A percentile compares a stretch with the other conserved stretches of the same genome.
Evolutionary conservation across 495 filamentous ascomycete species (phyloP).

Genomic region (Polyplosphaeria fusca): DNA sequence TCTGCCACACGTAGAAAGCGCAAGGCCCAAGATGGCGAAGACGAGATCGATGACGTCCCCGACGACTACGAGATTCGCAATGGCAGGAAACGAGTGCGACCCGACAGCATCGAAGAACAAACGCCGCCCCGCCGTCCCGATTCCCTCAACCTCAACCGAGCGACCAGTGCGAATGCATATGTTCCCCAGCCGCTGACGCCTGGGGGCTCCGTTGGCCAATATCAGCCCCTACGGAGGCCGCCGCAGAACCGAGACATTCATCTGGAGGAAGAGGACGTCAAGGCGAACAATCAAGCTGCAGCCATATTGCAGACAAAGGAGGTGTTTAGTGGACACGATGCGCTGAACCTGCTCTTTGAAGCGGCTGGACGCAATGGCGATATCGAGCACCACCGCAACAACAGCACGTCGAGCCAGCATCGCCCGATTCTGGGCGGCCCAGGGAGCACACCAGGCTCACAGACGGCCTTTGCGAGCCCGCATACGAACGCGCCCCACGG

Average conservation of each 20-base stretch:
- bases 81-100: constrained; percentile 40
- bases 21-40: constrained; percentile 64
- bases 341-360: constrained; percentile 66
- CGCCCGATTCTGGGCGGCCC: constrained; percentile 20
- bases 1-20: constrained; percentile 92
- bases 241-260: constrained; percentile 7
- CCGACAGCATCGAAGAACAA: constrained; percentile 22
- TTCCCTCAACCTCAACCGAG: constrained; percentile 13
- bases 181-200: constrained; percentile 56
- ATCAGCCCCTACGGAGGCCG: constrained; percentile 55
- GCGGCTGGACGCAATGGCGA: constrained; percentile 55
- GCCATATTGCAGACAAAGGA: constrained; percentile 60
- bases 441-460: constrained; percentile 31
- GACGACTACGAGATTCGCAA: constrained; percentile 41
- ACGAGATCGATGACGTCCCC: constrained; percentile 35
- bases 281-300: constrained; percentile 57
- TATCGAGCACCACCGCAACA: constrained; percentile 41
- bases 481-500: constrained; percentile 24
- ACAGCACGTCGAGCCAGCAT: constrained; percentile 31
- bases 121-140: constrained; percentile 14
- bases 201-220: constrained; percentile 56
- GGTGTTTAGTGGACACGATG: constrained; percentile 67
- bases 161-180: constrained; percentile 33
- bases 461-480: constrained; percentile 35
- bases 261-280: constrained; percentile 43